Evolutionary conservation across 129 eudicot genomes (phyloP), one percentile per base, ranked within the genome.

Genomic region (Tagetes patula): DNA sequence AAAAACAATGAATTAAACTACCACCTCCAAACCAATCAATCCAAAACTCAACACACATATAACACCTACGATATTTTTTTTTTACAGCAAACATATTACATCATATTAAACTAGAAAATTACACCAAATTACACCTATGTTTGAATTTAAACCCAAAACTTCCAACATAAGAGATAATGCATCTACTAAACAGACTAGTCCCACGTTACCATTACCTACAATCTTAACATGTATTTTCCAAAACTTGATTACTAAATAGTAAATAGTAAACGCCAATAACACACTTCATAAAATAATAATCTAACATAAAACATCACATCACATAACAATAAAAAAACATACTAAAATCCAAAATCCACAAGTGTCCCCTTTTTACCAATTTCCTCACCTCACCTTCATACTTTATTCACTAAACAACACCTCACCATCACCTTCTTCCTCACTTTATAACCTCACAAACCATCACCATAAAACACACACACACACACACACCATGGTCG

Each of bases 361-460:
- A 13, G 27, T 58, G 68, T 67, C 60, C 39, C 20, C 74, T 76
- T 76, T 67, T 76, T 43, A 58, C 80, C 80, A 68, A 76, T 68
- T 68, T 60, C 36, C 66, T 36, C 0, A 11, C 36, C 66, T 36
- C 0, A 11, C 66, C 8, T 60, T 60, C 36, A 38, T 10, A 47
- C n/a, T 14, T 34, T 67, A 42, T 42, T 75, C 49, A 2, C 61
- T 34, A 32, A 60, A 60, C 33, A 33, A 34, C 27, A 2, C 48
- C 11, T 20, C 52, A 3, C 36, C 20, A 40, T 42, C 5, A 3
- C 10, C 27, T 6, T 54, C 12, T 41, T n/a, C 56, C 8, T 56
- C 71, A 48, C 37, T 68, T 53, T 77, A 77, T 59, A 77, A 77
- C 34, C 75, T 68, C 43, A 41, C 66, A 76, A 77, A 53, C 59